A percentile compares a stretch with the other conserved stretches of the same genome.
Conservation (phyloP, 306 rosid species). For the Aeschynomene evenia region DNA sequence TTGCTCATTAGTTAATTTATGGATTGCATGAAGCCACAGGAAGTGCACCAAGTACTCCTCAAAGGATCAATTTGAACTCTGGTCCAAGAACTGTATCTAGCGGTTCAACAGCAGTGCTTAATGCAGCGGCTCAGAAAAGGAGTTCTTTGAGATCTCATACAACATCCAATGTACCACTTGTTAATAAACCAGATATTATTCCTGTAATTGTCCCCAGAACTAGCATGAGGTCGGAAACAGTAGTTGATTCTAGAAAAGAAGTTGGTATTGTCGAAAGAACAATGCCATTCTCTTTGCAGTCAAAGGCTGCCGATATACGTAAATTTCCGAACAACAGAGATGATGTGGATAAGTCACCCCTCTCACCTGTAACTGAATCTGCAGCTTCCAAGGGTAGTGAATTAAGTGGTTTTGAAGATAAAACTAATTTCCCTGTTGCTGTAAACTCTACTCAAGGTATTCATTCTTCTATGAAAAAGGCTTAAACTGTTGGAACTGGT, state of each 20-base stretch:
- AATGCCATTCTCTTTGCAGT: conserved; percentile 59
- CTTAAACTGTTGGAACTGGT: conserved; percentile 40
- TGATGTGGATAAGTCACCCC: conserved; percentile 63
- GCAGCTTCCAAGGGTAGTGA: conserved; percentile 54
- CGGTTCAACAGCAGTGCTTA: conserved; percentile 61
- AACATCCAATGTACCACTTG: conserved; percentile 45
- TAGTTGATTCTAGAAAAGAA: conserved; percentile 78
- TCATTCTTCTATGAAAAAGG: conserved; percentile 46
- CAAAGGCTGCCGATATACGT: conserved; percentile 65
- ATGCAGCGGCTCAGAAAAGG: conserved; percentile 61
- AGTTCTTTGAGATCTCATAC: conserved; percentile 61
- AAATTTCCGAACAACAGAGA: conserved; percentile 61
- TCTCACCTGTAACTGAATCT: conserved; percentile 57
- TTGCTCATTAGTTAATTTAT: conserved; percentile 38
- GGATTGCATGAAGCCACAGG: conserved; percentile 78
- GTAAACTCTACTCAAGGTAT: conserved; percentile 59
- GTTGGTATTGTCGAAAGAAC: conserved; percentile 65
- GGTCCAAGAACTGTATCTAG: conserved; percentile 57
- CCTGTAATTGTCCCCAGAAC: conserved; percentile 96
- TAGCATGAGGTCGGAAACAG: conserved; percentile 60
- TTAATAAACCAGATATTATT: conserved; percentile 70
- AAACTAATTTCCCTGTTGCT: conserved; percentile 53
- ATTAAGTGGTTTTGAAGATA: conserved; percentile 49
- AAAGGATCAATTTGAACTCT: conserved; percentile 64
- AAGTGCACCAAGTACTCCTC: conserved; percentile 90